Percentiles rank a stretch among this genome's conserved stretches.
Conservation (phyloP, 805 yeast species). For the Torulaspora microellipsoides region DNA sequence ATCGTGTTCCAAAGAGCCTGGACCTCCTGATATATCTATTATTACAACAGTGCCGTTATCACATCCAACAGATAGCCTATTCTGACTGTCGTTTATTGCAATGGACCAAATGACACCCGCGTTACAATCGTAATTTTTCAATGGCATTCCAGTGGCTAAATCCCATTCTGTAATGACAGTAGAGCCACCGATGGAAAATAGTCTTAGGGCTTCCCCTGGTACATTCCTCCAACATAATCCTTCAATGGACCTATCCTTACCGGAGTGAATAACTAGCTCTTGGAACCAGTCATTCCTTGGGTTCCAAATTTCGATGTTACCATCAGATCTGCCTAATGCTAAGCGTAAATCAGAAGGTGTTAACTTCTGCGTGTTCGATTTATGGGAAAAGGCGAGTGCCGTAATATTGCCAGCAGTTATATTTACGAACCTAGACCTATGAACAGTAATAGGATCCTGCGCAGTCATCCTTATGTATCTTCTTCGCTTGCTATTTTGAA, state of each 20-base stretch:
- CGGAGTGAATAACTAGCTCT: conserved; percentile 70
- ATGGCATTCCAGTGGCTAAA: conserved; percentile 63
- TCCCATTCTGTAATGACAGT: conserved; percentile 92
- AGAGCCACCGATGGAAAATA: conserved; percentile 93
- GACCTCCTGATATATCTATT: conserved; percentile 79
- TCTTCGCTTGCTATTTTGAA: background rate
- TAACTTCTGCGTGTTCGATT: conserved; percentile 40
- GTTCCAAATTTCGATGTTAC: conserved; percentile 94
- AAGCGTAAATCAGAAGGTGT: conserved; percentile 59
- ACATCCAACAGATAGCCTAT: conserved; percentile 81
- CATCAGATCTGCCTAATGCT: conserved; percentile 91
- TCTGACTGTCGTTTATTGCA: conserved; percentile 55
- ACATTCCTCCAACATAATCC: conserved; percentile 74
- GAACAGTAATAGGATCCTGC: conserved; percentile 39
- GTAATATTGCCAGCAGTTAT: conserved; percentile 82
- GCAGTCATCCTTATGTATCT: conserved; percentile 7
- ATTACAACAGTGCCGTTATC: conserved; percentile 90
- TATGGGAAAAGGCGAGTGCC: conserved; percentile 69
- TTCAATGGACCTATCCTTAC: conserved; percentile 79
- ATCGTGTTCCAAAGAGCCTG: conserved; percentile 75
- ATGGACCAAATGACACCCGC: conserved; percentile 94
- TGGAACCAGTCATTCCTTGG: conserved; percentile 79
- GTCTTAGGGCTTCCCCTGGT: conserved; percentile 52
- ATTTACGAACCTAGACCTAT: conserved; percentile 89
- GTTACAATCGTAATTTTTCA: conserved; percentile 77